phyloP scores from a whole-genome alignment of 208 protist species.

The Angomonas deanei region DNA sequence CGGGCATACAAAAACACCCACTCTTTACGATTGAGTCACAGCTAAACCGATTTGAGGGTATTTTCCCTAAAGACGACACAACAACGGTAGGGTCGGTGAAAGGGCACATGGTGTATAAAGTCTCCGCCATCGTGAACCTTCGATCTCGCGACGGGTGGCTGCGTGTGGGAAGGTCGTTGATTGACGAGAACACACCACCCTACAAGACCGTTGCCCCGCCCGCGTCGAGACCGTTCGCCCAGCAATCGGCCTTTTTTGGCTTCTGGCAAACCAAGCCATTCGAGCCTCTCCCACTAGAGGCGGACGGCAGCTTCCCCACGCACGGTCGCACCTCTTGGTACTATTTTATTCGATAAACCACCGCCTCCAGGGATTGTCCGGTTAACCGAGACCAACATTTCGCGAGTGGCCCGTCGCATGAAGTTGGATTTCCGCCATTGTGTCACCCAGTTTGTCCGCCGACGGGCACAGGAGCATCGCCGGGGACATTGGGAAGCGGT shows the following conservation, averaged over 20 bases:
- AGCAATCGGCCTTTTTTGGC: slow-evolving; percentile 66
- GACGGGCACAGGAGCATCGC: slow-evolving; percentile 58
- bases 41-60: slow-evolving; percentile 64
- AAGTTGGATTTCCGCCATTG: slow-evolving; percentile 67
- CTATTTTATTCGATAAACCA: slow-evolving; percentile 50
- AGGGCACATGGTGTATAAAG: slow-evolving; percentile 84
- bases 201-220: slow-evolving; percentile 82
- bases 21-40: slow-evolving; percentile 84
- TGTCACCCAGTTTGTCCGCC: slow-evolving; percentile 67
- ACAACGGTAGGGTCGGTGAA: slow-evolving; percentile 81
- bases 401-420: slow-evolving; percentile 78
- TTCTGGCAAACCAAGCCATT: slow-evolving; percentile 86
- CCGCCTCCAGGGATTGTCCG: slow-evolving; percentile 59
- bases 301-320: slow-evolving; percentile 53
- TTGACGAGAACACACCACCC: slow-evolving; percentile 42
- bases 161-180: slow-evolving; percentile 65
- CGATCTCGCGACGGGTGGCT: slow-evolving; percentile 86
- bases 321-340: slow-evolving; percentile 85
- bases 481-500: slow-evolving; percentile 73
- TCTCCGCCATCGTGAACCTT: slow-evolving; percentile 71
- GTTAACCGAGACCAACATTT: slow-evolving; percentile 66
- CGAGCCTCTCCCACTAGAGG: slow-evolving; percentile 53
- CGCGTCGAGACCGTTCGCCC: slow-evolving; percentile 74
- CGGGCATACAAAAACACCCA: slow-evolving; percentile 64
- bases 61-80: slow-evolving; percentile 74